Evolutionary conservation across 257 asterid species (phyloP), one percentile per base, ranked within the genome.

Genomic region (Gynochthodes officinalis): DNA sequence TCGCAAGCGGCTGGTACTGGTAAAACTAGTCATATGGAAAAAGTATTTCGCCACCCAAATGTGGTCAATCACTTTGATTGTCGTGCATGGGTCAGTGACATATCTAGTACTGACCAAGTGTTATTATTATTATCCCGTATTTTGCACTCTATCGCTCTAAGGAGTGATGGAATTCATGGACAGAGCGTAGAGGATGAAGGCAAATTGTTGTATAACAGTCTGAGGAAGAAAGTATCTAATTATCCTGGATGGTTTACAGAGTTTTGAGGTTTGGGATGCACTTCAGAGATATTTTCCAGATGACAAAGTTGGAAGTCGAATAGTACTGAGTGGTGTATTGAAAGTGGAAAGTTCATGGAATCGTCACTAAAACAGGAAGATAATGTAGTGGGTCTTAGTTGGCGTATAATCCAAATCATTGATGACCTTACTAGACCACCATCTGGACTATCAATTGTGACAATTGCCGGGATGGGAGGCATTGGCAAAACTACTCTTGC

Each of bases 401-500:
- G 23, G 1, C 13, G 14, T 5, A 27, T 44, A 5, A 66, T 1
- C 4, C 15, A 46, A 12, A 28, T 66, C 28, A 44, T 44, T 46
- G 58, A 66, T 44, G 58, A 66, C 27, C 57, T 66, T 0, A 66
- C 58, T 66, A 2, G 42, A 40, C 54, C 21, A 48, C 16, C 58
- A 16, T 19, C 0, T 44, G 71, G 55, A 5, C 40, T 66, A 44
- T 4, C 54, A 44, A 15, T 19, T 44, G 42, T 44, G 42, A 27
- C 21, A 46, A 46, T 66, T 46, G 33, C 40, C 2, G 73, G 64
- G 33, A 68, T 49, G 33, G 46, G 63, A 19, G 21, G 73, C 60
- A 68, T 68, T 68, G 67, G 67, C 10, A 62, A 62, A 62, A 35
- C 67, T 33, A 18, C 67, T 18, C 67, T 62, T 16, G 48, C 73